Evolutionary conservation across 306 rosid genomes (phyloP), one percentile per base, ranked within the genome.

Genomic region (Trifolium repens): DNA sequence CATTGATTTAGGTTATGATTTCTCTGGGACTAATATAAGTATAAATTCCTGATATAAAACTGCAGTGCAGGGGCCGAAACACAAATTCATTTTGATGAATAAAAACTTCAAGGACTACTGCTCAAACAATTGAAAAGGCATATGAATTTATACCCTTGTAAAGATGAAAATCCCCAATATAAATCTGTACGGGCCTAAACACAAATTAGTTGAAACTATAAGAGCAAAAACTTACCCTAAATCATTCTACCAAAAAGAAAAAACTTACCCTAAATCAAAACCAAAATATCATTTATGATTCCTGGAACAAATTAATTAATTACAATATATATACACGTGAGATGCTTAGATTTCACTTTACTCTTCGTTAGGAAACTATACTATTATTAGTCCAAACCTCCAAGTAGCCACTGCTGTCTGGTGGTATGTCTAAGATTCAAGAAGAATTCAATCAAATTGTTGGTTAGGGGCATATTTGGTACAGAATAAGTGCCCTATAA

Each of bases 381-480:
- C 1, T 22, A 22, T 22, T 1, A 22, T 32, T 52, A 30, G 58
- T 52, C 5, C 12, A 3, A 40, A 9, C 12, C 17, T 57, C 60
- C 2, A 42, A 42, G 58, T 14, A 13, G 47, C 47, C 16, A 9
- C 58, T 2, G 19, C 19, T 17, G 19, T 17, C 19, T 17, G 19
- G 19, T 17, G 24, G 26, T 52, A 3, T 50, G 3, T 50, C 57
- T 50, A 70, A 55, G 57, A 66, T 67, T 46, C 50, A 67, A 62
- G 8, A 10, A 72, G 66, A 67, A 66, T 67, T 46, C 50, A 67
- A 53, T 15, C 10, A 72, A 72, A 67, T 39, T 46, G 62, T 49
- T 26, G 69, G 26, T 42, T 44, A 34, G 57, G 40, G 61, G 44
- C 78, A 74, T 63, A 74, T 47, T 5, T 19, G 15, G 78, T 11